Evolutionary conservation across 148 eudicot genomes (phyloP).

Genomic region (Rhododendron molle): DNA sequence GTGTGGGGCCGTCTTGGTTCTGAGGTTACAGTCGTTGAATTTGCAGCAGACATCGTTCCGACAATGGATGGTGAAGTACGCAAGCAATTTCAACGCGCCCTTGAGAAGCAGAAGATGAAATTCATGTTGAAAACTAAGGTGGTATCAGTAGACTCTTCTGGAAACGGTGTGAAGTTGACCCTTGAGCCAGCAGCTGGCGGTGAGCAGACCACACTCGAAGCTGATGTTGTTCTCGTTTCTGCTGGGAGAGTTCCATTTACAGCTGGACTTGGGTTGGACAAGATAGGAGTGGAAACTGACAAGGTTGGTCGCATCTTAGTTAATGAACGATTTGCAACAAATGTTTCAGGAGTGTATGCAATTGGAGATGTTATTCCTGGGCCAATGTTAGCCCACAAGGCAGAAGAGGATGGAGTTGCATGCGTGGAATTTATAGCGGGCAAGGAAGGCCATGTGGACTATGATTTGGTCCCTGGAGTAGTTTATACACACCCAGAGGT

Average conservation of each 20-base stretch:
- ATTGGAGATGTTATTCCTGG: conserved; percentile 97
- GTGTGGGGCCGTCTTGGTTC: conserved; percentile 99
- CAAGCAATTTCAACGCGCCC: conserved; percentile 85
- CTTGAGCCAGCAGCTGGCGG: conserved; percentile 92
- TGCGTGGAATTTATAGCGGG: conserved; percentile 95
- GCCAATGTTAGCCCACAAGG: conserved; percentile 98
- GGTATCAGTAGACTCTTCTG: conserved; percentile 66
- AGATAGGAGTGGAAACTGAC: conserved; percentile 80
- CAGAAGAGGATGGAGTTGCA: conserved; percentile 94
- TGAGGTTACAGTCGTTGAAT: conserved; percentile 87
- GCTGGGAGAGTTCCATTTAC: conserved; percentile 87
- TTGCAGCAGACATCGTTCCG: conserved; percentile 79
- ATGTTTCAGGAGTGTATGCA: conserved; percentile 64
- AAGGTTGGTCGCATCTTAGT: conserved; percentile 72
- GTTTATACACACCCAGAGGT: conserved; percentile 95
- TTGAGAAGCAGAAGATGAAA: conserved; percentile 95
- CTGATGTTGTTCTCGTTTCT: conserved; percentile 93
- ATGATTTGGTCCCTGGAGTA: conserved; percentile 91
- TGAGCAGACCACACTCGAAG: conserved; percentile 74
- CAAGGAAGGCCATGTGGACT: conserved; percentile 91
- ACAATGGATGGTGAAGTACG: conserved; percentile 89
- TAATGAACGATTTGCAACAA: conserved; percentile 63
- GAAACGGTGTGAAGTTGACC: conserved; percentile 57
- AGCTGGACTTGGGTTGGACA: conserved; percentile 68
- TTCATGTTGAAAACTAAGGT: conserved; percentile 92